These are phyloP conservation scores for Aspergillus awamori DNA, from an alignment of 2,329 filamentous ascomycete genomes.

Conservation along the genomic window DNA sequence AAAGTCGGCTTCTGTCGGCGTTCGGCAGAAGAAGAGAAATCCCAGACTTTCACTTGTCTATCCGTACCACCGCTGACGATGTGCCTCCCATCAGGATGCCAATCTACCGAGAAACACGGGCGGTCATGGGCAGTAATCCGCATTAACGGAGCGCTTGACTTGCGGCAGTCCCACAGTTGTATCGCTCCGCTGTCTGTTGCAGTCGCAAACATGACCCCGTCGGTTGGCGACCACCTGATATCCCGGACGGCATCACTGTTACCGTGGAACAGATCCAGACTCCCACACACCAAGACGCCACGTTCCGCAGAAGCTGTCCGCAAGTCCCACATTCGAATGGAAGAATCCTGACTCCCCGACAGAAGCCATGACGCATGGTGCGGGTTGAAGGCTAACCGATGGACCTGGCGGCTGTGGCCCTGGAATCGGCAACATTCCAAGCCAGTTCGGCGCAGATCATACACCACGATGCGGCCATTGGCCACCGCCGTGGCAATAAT, in stretches of 20 bases:
- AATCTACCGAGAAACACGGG: constrained; percentile 65
- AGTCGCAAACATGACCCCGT: constrained; percentile 65
- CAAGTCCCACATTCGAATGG: constrained; percentile 67
- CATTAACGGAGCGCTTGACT: constrained; percentile 59
- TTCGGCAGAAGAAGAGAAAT: constrained; percentile 59
- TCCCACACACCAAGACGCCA: constrained; percentile 56
- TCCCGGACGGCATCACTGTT: constrained; percentile 65
- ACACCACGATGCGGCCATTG: constrained; percentile 67
- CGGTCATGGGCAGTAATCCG: constrained; percentile 65
- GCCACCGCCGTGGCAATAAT: constrained; percentile 66
- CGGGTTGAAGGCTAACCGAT: constrained; percentile 67
- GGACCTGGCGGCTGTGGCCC: constrained; percentile 67
- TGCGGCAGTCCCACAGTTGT: constrained; percentile 66
- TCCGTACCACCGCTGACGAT: constrained; percentile 65
- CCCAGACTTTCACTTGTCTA: constrained; percentile 66
- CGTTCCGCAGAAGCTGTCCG: constrained; percentile 54
- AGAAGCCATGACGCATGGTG: constrained; percentile 62
- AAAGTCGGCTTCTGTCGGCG: constrained; percentile 62
- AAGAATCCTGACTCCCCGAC: constrained; percentile 67
- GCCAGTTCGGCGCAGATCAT: constrained; percentile 64
- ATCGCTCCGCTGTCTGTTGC: constrained; percentile 66
- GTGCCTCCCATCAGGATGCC: constrained; percentile 69
- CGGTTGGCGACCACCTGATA: constrained; percentile 66
- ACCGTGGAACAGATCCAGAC: constrained; percentile 58
- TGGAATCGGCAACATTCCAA: constrained; percentile 65